Conservation (phyloP, 1,284 basidiomycete genomes). For the Veloporphyrellus conicus region DNA sequence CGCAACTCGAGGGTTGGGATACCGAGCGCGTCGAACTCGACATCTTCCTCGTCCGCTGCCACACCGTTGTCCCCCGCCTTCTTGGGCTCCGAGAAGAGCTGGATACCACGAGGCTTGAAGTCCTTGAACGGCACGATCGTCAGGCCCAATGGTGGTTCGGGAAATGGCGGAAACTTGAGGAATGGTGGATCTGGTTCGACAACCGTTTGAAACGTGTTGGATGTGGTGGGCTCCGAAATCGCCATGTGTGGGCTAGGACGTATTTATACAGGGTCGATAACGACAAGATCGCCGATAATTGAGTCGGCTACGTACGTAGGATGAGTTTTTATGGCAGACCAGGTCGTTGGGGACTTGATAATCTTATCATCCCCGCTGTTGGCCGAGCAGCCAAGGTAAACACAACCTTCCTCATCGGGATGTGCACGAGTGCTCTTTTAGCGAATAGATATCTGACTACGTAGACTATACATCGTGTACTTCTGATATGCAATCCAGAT, state of each 20-base stretch:
- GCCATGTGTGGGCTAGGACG: constrained; percentile 21
- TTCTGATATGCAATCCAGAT: background rate
- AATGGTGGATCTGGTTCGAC: constrained; percentile 20
- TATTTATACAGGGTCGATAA: constrained; percentile 1
- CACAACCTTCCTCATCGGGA: constrained; percentile 17
- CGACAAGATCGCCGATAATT: too few species aligned
- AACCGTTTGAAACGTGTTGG: constrained; percentile 6
- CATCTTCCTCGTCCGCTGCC: constrained; percentile 38
- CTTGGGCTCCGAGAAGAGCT: constrained; percentile 33
- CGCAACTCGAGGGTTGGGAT: constrained; percentile 59
- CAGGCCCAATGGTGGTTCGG: constrained; percentile 47
- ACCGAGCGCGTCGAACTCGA: constrained; percentile 57
- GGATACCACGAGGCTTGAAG: constrained; percentile 61
- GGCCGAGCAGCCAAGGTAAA: background rate
- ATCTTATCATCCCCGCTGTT: background rate
- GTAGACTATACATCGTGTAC: constrained; percentile 15
- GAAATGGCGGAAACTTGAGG: constrained; percentile 59
- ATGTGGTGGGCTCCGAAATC: constrained; percentile 10
- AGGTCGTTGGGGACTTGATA: too few species aligned
- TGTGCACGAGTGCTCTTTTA: background rate
- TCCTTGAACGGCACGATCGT: constrained; percentile 54
- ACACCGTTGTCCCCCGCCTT: constrained; percentile 29
- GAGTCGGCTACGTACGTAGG: too few species aligned
- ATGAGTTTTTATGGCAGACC: too few species aligned
- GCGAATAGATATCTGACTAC: background rate